Conservation (phyloP, 1,139 yeast species). For the Sugiyamaella pinicola region DNA sequence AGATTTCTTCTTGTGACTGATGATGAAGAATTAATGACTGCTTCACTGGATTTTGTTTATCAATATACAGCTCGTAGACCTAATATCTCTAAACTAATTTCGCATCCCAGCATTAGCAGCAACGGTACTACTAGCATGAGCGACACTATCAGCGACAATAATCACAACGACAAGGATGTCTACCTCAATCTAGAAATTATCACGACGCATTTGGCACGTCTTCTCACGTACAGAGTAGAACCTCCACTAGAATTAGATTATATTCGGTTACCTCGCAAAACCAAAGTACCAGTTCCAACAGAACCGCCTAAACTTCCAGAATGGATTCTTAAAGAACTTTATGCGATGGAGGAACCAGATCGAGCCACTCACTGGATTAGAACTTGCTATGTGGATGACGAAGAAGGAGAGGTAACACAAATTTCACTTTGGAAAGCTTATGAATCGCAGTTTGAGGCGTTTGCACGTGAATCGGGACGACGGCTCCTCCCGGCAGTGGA, state of each 20-base stretch:
- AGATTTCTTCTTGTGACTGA: slow-evolving; percentile 51
- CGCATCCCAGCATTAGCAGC: not conserved
- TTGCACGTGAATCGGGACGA: slow-evolving; percentile 47
- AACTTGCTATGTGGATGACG: slow-evolving; percentile 79
- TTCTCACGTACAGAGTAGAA: slow-evolving; percentile 57
- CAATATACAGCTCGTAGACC: slow-evolving; percentile 61
- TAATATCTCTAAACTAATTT: slow-evolving; percentile 35
- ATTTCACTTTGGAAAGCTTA: slow-evolving; percentile 95
- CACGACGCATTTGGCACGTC: slow-evolving; percentile 56
- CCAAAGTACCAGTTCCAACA: slow-evolving; percentile 47
- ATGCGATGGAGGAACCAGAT: slow-evolving; percentile 76
- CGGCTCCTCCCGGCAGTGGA: slow-evolving; percentile 91
- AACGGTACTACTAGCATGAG: not conserved
- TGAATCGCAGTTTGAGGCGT: slow-evolving; percentile 74
- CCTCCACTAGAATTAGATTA: slow-evolving; percentile 39
- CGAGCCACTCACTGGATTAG: slow-evolving; percentile 96
- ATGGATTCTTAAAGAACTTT: slow-evolving; percentile 63
- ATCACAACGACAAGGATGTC: slow-evolving; percentile 18
- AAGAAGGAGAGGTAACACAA: slow-evolving; percentile 87
- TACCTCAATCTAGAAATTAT: slow-evolving; percentile 50
- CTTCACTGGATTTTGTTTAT: slow-evolving; percentile 65
- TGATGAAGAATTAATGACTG: slow-evolving; percentile 64
- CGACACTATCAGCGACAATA: not conserved
- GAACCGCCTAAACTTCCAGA: slow-evolving; percentile 69
- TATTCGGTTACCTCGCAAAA: slow-evolving; percentile 44